Percentiles rank a stretch among this genome's conserved stretches.
phyloP scores from a whole-genome alignment of 768 basidiomycete species.

The Harrya chromipes region DNA sequence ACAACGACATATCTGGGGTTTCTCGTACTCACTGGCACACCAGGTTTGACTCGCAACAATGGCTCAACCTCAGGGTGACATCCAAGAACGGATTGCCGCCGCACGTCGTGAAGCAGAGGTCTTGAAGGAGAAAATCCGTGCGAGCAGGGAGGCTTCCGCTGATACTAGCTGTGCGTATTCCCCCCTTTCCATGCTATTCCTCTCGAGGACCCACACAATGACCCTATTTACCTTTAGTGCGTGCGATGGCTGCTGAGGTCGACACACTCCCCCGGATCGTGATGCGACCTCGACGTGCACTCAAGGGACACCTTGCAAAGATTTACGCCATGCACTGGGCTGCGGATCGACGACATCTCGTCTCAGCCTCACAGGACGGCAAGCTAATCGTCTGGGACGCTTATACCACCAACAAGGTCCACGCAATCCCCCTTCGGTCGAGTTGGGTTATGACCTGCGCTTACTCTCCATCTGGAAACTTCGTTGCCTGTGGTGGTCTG shows the following conservation, averaged over 20 bases:
- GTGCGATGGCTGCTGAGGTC: slow-evolving; percentile 97
- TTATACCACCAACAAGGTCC: slow-evolving; percentile 99
- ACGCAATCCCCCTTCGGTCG: slow-evolving; percentile 95
- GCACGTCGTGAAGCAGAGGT: slow-evolving; percentile 96
- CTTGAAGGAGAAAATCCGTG: slow-evolving; percentile 97
- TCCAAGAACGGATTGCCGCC: slow-evolving; percentile 91
- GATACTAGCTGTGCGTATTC: slow-evolving; percentile 87
- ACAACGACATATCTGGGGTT: slow-evolving; percentile 5
- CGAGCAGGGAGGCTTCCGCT: slow-evolving; percentile 94
- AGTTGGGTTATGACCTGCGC: slow-evolving; percentile 99
- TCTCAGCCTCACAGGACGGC: slow-evolving; percentile 99
- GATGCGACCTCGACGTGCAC: slow-evolving; percentile 92
- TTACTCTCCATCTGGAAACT: slow-evolving; percentile 95
- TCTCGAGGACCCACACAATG: slow-evolving; percentile 8
- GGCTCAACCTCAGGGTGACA: slow-evolving; percentile 81
- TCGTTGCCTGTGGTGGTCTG: slow-evolving; percentile 96
- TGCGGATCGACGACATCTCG: slow-evolving; percentile 92
- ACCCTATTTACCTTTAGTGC: slow-evolving; percentile 52
- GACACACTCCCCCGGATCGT: slow-evolving; percentile 94
- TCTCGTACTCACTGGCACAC: background rate
- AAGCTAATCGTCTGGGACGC: slow-evolving; percentile 99
- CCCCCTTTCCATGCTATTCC: background rate
- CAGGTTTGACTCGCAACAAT: slow-evolving; percentile 36
- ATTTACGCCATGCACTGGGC: slow-evolving; percentile 99
- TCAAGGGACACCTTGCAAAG: slow-evolving; percentile 97